These are phyloP conservation scores for Psilocybe cubensis DNA, from an alignment of 768 basidiomycete species.

Conservation along the genomic window DNA sequence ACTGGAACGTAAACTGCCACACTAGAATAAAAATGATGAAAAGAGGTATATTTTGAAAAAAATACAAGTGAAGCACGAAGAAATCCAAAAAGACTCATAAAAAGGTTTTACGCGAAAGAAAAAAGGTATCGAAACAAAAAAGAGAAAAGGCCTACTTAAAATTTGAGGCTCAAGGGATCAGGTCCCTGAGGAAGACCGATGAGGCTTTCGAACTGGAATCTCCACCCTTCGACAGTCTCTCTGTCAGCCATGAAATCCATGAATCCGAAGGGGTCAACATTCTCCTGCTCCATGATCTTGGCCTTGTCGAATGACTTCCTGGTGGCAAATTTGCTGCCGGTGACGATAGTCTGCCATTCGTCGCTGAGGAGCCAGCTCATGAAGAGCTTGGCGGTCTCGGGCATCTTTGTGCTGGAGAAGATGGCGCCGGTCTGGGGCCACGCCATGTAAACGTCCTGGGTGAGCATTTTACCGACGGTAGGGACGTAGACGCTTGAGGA, in stretches of 20 bases:
- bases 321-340: conserved; percentile 18
- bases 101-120: background rate
- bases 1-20: no score
- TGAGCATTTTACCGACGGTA: conserved; percentile 9
- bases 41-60: background rate
- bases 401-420: conserved; percentile 18
- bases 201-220: conserved; percentile 25
- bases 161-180: conserved; percentile 16
- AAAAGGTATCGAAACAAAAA: background rate
- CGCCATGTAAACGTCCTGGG: conserved; percentile 23
- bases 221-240: conserved; percentile 20
- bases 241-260: conserved; percentile 22
- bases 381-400: conserved; percentile 26
- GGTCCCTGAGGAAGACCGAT: conserved; percentile 21
- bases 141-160: background rate
- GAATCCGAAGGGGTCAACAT: conserved; percentile 19
- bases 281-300: conserved; percentile 20
- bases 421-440: conserved; percentile 29
- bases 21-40: background rate
- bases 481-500: conserved; percentile 18
- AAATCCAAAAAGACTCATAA: background rate
- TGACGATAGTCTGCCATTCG: conserved; percentile 19
- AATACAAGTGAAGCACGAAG: background rate
- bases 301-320: conserved; percentile 18
- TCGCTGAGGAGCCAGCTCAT: conserved; percentile 25